These are phyloP conservation scores for Breynia disticha DNA, from an alignment of 441 rosid species.

Conservation along the genomic window DNA sequence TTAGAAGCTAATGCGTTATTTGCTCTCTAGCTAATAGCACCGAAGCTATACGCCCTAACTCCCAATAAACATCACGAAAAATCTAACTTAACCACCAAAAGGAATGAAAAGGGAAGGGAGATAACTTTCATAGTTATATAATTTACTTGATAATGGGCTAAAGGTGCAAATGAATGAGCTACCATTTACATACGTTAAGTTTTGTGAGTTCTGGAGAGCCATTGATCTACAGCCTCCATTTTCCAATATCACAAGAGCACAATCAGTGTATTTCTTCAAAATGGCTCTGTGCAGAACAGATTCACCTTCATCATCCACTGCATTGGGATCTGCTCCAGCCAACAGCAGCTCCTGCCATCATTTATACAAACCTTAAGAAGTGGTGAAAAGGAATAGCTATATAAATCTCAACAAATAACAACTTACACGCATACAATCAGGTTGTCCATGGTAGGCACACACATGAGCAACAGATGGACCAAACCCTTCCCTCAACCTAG, in stretches of 20 bases:
- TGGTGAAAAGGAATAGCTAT: constrained; percentile 5
- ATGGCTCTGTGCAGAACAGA: constrained; percentile 91
- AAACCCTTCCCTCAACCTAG: constrained; percentile 83
- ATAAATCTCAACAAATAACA: constrained; percentile 15
- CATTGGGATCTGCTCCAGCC: constrained; percentile 99
- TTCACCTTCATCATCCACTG: constrained; percentile 99
- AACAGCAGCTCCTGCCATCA: constrained; percentile 66
- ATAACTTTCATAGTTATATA: background rate
- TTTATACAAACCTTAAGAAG: constrained; percentile 15
- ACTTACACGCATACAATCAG: constrained; percentile 98
- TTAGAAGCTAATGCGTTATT: too few relatives aligned
- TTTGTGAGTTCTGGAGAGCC: constrained; percentile 70
- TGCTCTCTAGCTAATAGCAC: background rate
- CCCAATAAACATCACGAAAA: background rate
- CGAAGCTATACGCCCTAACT: background rate
- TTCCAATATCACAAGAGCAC: constrained; percentile 87
- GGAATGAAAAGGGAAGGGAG: background rate
- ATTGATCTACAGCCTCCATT: constrained; percentile 89
- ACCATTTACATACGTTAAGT: constrained; percentile 54
- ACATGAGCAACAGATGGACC: constrained; percentile 99
- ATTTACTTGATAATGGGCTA: background rate
- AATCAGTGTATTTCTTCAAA: constrained; percentile 85
- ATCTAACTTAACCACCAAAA: background rate
- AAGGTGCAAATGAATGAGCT: background rate
- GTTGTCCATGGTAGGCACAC: constrained; percentile 99